These are phyloP conservation scores for Trametes meyenii DNA, from an alignment of 768 basidiomycete species.

Conservation along the genomic window DNA sequence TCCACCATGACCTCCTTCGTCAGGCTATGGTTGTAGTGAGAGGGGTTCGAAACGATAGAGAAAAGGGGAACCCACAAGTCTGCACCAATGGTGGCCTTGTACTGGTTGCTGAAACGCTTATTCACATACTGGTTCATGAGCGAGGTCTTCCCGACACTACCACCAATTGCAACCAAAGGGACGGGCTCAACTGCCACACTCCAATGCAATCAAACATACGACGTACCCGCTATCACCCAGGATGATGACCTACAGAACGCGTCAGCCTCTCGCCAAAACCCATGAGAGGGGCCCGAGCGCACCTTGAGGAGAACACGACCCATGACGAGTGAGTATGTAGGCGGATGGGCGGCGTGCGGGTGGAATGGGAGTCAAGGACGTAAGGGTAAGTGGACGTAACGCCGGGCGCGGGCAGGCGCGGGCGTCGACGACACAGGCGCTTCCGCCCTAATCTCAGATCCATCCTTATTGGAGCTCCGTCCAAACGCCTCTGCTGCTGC, in stretches of 20 bases:
- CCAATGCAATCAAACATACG: constrained; percentile 15
- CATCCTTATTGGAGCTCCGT: constrained; percentile 31
- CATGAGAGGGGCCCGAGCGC: constrained; percentile 13
- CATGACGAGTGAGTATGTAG: constrained; percentile 46
- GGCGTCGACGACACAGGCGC: constrained; percentile 22
- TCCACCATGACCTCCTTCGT: constrained; percentile 99
- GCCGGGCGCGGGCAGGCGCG: constrained; percentile 1
- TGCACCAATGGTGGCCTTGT: constrained; percentile 98
- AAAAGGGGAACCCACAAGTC: constrained; percentile 75
- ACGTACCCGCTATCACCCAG: constrained; percentile 95
- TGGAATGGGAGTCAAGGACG: constrained; percentile 18
- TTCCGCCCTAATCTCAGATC: constrained; percentile 27
- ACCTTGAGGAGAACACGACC: constrained; percentile 90
- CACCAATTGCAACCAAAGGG: constrained; percentile 8
- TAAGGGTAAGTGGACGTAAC: constrained; percentile 22
- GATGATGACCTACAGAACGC: constrained; percentile 82
- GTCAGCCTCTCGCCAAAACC: constrained; percentile 14
- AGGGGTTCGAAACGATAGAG: constrained; percentile 4
- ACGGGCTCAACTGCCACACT: constrained; percentile 7
- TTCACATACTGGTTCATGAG: constrained; percentile 99
- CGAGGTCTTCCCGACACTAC: constrained; percentile 91
- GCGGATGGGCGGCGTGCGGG: constrained; percentile 23
- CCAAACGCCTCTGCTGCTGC: constrained; percentile 23
- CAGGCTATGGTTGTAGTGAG: constrained; percentile 51
- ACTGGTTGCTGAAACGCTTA: constrained; percentile 99